phyloP scores from a whole-genome alignment of 2,329 filamentous ascomycete species.

The Aquanectria penicillioides region DNA sequence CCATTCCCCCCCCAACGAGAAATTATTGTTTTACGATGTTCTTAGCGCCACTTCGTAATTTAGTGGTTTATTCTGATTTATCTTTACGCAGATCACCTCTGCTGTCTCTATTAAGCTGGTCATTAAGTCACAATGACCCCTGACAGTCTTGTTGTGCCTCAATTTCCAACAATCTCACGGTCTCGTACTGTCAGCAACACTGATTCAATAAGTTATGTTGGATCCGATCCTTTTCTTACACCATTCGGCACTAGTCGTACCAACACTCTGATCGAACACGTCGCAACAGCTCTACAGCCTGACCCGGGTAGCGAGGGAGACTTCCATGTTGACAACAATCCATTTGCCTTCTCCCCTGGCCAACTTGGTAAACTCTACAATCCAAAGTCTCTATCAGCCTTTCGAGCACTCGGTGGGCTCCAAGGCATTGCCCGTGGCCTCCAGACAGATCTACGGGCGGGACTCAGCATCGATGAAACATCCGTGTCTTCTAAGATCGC shows the following conservation, averaged over 20 bases:
- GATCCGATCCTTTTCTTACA: neutral
- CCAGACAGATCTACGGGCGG: constrained; percentile 73
- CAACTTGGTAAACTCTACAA: constrained; percentile 85
- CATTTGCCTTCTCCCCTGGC: constrained; percentile 83
- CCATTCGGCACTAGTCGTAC: neutral
- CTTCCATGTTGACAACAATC: constrained; percentile 78
- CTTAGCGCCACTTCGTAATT: too few species aligned
- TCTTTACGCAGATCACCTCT: too few species aligned
- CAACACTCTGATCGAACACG: neutral
- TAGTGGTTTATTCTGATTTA: too few species aligned
- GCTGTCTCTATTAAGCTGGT: too few species aligned
- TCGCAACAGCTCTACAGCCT: constrained; percentile 61
- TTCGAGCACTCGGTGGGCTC: constrained; percentile 79
- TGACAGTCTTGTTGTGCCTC: too few species aligned
- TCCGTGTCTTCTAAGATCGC: constrained; percentile 68
- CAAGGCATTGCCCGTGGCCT: constrained; percentile 79
- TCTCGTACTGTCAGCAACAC: too few species aligned
- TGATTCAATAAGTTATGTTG: neutral
- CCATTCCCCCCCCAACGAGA: too few species aligned
- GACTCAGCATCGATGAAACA: constrained; percentile 79
- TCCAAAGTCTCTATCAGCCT: constrained; percentile 83
- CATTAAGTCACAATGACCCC: too few species aligned
- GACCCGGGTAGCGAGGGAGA: constrained; percentile 78
- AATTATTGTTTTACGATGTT: too few species aligned
- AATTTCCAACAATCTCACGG: too few species aligned